Percentiles rank a stretch among this genome's conserved stretches.
phyloP scores from a whole-genome alignment of 768 basidiomycete species.

The Amanita pseudoporphyria region DNA sequence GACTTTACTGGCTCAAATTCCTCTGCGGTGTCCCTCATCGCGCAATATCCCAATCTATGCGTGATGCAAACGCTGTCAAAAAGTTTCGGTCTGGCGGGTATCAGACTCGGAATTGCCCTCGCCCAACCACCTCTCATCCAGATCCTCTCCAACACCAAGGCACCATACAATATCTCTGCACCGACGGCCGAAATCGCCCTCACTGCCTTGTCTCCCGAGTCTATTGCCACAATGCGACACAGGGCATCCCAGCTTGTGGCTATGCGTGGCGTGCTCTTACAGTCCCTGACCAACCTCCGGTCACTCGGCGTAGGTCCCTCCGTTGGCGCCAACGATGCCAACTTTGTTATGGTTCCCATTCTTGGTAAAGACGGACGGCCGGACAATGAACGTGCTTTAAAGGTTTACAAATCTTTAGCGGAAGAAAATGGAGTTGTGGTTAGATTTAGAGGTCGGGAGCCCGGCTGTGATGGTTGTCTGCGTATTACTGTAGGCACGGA shows the following conservation, averaged over 20 bases:
- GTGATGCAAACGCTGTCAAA: slow-evolving; percentile 98
- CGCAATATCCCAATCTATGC: slow-evolving; percentile 79
- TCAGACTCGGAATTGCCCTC: slow-evolving; percentile 88
- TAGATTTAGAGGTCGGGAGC: slow-evolving; percentile 77
- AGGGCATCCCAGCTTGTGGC: slow-evolving; percentile 51
- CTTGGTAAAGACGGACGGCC: slow-evolving; percentile 37
- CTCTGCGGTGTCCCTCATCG: slow-evolving; percentile 62
- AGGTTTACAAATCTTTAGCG: slow-evolving; percentile 74
- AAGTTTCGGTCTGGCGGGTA: slow-evolving; percentile 91
- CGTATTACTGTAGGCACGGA: slow-evolving; percentile 84
- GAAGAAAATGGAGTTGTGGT: slow-evolving; percentile 85
- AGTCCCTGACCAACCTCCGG: slow-evolving; percentile 34
- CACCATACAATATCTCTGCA: slow-evolving; percentile 93
- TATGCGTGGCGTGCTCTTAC: slow-evolving; percentile 48
- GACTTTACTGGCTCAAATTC: slow-evolving; percentile 67
- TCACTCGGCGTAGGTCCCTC: slow-evolving; percentile 50
- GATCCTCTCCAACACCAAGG: slow-evolving; percentile 89
- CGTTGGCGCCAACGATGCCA: slow-evolving; percentile 82
- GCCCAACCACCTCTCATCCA: slow-evolving; percentile 88
- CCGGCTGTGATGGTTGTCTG: slow-evolving; percentile 80
- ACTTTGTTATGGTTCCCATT: slow-evolving; percentile 82
- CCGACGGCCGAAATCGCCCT: slow-evolving; percentile 81
- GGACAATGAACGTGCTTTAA: slow-evolving; percentile 51
- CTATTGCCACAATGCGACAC: slow-evolving; percentile 49
- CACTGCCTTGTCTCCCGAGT: slow-evolving; percentile 61